Conservation (phyloP, 441 rosid species). For the Omphalea diandra region DNA sequence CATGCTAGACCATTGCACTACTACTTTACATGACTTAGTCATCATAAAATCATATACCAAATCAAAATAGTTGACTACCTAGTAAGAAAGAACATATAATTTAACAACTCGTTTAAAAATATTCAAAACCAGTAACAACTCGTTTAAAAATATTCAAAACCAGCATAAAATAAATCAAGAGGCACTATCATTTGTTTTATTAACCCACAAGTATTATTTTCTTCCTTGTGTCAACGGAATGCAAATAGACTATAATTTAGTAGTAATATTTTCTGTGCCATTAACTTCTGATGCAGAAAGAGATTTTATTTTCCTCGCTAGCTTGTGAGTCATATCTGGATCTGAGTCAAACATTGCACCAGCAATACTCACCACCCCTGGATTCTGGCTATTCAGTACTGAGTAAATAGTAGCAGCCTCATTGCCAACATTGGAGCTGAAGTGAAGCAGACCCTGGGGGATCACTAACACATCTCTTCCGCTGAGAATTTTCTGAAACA, state of each 20-base stretch:
- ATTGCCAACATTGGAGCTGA: conserved; percentile 53
- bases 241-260: conserved; percentile 1
- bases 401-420: conserved; percentile 51
- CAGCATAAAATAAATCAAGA: too few relatives aligned
- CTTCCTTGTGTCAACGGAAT: too few relatives aligned
- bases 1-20: too few relatives aligned
- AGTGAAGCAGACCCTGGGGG: conserved; percentile 73
- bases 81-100: too few relatives aligned
- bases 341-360: conserved; percentile 40
- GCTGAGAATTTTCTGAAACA: conserved; percentile 44
- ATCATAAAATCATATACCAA: too few relatives aligned
- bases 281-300: conserved; percentile 14
- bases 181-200: too few relatives aligned
- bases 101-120: too few relatives aligned
- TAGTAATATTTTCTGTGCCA: conserved; percentile 10
- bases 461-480: conserved; percentile 70
- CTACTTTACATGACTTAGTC: too few relatives aligned
- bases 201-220: too few relatives aligned
- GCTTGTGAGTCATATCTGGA: conserved; percentile 23
- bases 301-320: conserved; percentile 33
- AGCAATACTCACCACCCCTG: conserved; percentile 52
- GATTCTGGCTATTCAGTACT: conserved; percentile 77
- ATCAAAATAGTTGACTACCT: too few relatives aligned
- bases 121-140: too few relatives aligned
- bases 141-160: too few relatives aligned